phyloP scores from a whole-genome alignment of 495 filamentous ascomycete genomes.

The Hamigera avellanea region DNA sequence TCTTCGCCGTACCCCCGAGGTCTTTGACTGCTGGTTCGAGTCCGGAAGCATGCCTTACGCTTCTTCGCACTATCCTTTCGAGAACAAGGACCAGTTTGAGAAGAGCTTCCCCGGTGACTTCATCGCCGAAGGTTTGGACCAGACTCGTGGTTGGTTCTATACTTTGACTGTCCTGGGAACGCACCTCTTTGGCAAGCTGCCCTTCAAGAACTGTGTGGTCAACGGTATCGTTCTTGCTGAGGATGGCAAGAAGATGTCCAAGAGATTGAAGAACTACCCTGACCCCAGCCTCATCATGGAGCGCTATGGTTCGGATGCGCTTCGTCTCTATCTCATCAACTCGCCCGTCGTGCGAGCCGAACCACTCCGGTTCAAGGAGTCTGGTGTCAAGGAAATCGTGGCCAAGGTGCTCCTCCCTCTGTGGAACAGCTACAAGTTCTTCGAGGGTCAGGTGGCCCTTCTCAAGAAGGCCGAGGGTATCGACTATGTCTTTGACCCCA shows the following conservation, averaged over 20 bases:
- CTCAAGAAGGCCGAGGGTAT: slow-evolving; percentile 78
- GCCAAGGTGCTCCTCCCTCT: slow-evolving; percentile 86
- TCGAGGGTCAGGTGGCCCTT: slow-evolving; percentile 86
- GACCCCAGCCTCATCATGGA: slow-evolving; percentile 78
- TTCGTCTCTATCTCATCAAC: slow-evolving; percentile 93
- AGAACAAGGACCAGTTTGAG: slow-evolving; percentile 76
- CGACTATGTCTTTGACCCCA: slow-evolving; percentile 71
- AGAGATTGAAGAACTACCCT: slow-evolving; percentile 94
- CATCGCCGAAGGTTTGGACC: slow-evolving; percentile 91
- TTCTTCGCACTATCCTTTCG: slow-evolving; percentile 87
- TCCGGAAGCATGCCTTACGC: slow-evolving; percentile 96
- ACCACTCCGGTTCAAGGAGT: slow-evolving; percentile 82
- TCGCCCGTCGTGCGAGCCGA: slow-evolving; percentile 93
- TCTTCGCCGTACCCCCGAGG: slow-evolving; percentile 72
- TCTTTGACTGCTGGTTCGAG: slow-evolving; percentile 97
- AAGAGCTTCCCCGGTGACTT: slow-evolving; percentile 87
- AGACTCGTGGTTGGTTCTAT: slow-evolving; percentile 97
- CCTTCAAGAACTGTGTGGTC: slow-evolving; percentile 95
- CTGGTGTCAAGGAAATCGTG: slow-evolving; percentile 91
- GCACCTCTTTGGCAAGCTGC: slow-evolving; percentile 77
- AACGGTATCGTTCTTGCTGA: slow-evolving; percentile 94
- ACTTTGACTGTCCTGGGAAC: slow-evolving; percentile 83
- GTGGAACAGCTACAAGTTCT: slow-evolving; percentile 98
- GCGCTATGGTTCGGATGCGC: slow-evolving; percentile 85
- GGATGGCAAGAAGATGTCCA: slow-evolving; percentile 99